Base-by-base conservation (phyloP, 208 protist genomes). In the Phytomonas serpens region DNA sequence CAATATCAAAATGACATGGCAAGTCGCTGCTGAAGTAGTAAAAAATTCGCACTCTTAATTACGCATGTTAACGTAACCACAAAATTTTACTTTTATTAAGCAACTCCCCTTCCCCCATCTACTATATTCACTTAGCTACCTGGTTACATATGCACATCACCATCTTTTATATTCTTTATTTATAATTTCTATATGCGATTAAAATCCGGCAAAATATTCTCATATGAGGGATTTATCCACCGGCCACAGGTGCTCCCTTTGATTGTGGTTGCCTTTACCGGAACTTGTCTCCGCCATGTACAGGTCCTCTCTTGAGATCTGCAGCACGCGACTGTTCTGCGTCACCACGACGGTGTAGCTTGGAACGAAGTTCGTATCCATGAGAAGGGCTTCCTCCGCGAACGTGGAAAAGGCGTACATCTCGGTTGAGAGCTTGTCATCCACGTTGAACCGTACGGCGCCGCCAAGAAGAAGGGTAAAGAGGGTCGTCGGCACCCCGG, bases 381-480 rank as follows among this genome's bases (percentile, higher is more conserved):
- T 63, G 3, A 81, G 30, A 13, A 94, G 68, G 11, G 80, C 78
- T 23, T 81, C 77, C 67, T 90, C 89, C 6, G 83, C 86, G 34
- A 94, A 73, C 0, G 75, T 40, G 0, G 81, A 81, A 69, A 94
- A 94, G 64, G 86, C 88, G n/a, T 81, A 77, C 61, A 89, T 69
- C 76, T 90, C 84, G 19, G 83, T 82, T 40, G 64, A 47, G 36
- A 93, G 70, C 31, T 57, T 69, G 14, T 84, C 86, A 10, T 33
- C 30, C 5, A 74, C 77, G 3, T 87, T 32, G n/a, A 92, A 52
- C 11, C 67, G 72, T 36, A 90, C 67, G 9, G 80, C 83, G 42
- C 89, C 89, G 68, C 86, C 85, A 16, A 94, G 75, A 9, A 94
- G n/a, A 19, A 92, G 70, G 29, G 86, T 94, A 67, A 90, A 92